A percentile compares a stretch with the other conserved stretches of the same genome.
Conservation (phyloP, 306 rosid species). For the Prunus armeniaca region DNA sequence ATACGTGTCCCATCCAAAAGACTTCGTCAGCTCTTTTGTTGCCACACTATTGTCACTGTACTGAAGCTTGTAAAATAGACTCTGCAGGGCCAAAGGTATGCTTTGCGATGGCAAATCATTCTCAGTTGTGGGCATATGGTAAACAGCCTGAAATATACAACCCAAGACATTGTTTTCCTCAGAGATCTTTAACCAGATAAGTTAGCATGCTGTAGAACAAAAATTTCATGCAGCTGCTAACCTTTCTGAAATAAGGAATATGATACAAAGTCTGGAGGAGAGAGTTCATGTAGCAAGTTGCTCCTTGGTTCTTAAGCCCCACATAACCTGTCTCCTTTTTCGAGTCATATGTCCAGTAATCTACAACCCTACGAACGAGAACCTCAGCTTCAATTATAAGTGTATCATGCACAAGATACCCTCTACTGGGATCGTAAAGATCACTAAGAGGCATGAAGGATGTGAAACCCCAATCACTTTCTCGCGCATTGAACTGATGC, state of each 20-base stretch:
- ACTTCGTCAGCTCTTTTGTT: constrained; percentile 85
- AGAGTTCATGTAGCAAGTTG: constrained; percentile 91
- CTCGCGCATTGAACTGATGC: constrained; percentile 84
- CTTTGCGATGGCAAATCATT: constrained; percentile 86
- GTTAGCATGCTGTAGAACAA: not conserved
- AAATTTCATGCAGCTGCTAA: constrained; percentile 18
- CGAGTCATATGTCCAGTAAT: constrained; percentile 84
- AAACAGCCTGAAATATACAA: constrained; percentile 73
- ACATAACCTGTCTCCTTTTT: constrained; percentile 92
- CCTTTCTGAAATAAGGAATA: constrained; percentile 89
- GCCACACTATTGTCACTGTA: constrained; percentile 85
- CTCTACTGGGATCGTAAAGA: constrained; percentile 73
- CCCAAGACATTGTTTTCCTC: constrained; percentile 18
- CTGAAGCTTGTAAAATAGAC: constrained; percentile 87
- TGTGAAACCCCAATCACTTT: constrained; percentile 97
- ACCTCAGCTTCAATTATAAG: constrained; percentile 81
- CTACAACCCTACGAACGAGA: constrained; percentile 76
- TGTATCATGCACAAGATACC: constrained; percentile 74
- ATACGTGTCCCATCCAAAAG: constrained; percentile 94
- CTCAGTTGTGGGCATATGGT: constrained; percentile 94
- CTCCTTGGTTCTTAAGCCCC: constrained; percentile 93
- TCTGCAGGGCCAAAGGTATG: constrained; percentile 87
- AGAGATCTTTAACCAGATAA: constrained; percentile 22
- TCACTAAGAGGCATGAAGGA: constrained; percentile 91
- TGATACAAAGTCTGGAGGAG: constrained; percentile 85